Evolutionary conservation across 2,329 filamentous ascomycete species (phyloP), one percentile per base, ranked within the genome.

Genomic region (Aspergillus clavatus): DNA sequence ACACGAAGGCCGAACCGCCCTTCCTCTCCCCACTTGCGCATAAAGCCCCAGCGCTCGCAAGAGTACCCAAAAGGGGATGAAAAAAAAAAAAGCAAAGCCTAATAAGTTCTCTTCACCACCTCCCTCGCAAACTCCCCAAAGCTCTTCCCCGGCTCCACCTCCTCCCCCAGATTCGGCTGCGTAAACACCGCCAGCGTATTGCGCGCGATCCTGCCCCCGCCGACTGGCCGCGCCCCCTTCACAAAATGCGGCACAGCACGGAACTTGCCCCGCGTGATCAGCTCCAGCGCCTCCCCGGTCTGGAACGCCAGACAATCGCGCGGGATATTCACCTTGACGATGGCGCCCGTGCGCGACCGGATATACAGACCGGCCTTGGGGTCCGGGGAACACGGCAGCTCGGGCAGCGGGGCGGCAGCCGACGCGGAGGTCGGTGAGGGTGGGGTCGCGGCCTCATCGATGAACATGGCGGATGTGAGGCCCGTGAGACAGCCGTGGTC

Each of bases 171-270:
- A 71, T 96, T 95, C 19, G 93, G 93, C 77, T 98, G 93, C 47
- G 91, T 98, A 62, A 97, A 98, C 7, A 97, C 89, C 0, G 93
- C 93, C 55, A 98, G 70, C 7, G 93, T 98, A 70, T 97, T 97
- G 47, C 86, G 74, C 22, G 86, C 86, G 48, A 90, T 77, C 22
- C 72, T 71, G 2, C 72, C 73, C 11, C 69, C 72, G 46, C 75
- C 64, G 16, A 75, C 77, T 1, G 79, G 73, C 53, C 79, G 76
- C 4, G 86, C 83, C 0, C 90, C 91, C 54, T 85, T 79, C 7
- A 98, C 93, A 67, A 95, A 97, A 73, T 98, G 93, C 54, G 93
- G 91, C 49, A 97, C 93, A 1, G 93, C 93, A 69, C 86, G 88
- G 74, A 98, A 95, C 60, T 81, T 83, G 7, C 93, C 93, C n/a